Evolutionary conservation across 768 basidiomycete species (phyloP).

Genomic region (Leccinum arenicola): DNA sequence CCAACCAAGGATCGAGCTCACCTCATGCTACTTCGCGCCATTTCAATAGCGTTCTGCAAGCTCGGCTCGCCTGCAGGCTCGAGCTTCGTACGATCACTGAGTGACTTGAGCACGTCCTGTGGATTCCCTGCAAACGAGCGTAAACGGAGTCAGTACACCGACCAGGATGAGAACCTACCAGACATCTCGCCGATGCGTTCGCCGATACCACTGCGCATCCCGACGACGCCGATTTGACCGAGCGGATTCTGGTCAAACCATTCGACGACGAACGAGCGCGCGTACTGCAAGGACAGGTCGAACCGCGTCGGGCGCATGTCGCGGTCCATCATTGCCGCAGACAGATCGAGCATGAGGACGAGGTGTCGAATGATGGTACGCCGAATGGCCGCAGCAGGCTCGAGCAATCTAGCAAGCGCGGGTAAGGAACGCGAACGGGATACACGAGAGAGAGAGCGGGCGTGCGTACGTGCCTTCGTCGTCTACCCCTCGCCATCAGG

Average conservation of each 20-base stretch:
- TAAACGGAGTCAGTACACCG: slow-evolving; percentile 1
- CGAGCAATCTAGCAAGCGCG: slow-evolving; percentile 53
- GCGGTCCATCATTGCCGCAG: slow-evolving; percentile 88
- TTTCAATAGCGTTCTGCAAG: slow-evolving; percentile 95
- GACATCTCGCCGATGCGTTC: slow-evolving; percentile 92
- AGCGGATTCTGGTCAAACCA: slow-evolving; percentile 99
- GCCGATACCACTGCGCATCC: slow-evolving; percentile 87
- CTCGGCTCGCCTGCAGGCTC: slow-evolving; percentile 93
- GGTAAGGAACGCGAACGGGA: slow-evolving; percentile 7
- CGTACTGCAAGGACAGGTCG: slow-evolving; percentile 85
- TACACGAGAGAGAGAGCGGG: not conserved
- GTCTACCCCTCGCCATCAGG: slow-evolving; percentile 79
- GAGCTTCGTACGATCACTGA: slow-evolving; percentile 83
- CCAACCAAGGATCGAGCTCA: slow-evolving; percentile 28
- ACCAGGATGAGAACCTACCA: slow-evolving; percentile 46
- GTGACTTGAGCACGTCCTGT: slow-evolving; percentile 87
- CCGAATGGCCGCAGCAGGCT: slow-evolving; percentile 83
- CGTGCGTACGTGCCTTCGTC: slow-evolving; percentile 67
- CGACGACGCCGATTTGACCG: slow-evolving; percentile 93
- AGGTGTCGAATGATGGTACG: slow-evolving; percentile 96
- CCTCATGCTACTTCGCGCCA: slow-evolving; percentile 94
- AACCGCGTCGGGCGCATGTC: slow-evolving; percentile 96
- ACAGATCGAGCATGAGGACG: slow-evolving; percentile 88
- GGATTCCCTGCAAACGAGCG: slow-evolving; percentile 69
- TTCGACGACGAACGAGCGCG: slow-evolving; percentile 87